phyloP scores from a whole-genome alignment of 202 grass and related monocot genomes.

The Cymbopogon flexuosus region DNA sequence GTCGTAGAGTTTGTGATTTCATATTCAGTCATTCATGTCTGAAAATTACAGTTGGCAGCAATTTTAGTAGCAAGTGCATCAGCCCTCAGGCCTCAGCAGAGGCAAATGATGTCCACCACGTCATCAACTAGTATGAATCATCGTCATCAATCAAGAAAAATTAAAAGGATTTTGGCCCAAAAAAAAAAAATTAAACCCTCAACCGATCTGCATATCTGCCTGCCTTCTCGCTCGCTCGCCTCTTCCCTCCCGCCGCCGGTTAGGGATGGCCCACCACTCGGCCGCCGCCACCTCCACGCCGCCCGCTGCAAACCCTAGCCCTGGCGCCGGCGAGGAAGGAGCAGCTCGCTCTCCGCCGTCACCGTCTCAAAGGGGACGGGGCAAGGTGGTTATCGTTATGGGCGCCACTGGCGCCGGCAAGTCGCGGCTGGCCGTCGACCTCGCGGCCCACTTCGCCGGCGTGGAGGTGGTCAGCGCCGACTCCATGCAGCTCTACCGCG shows the following conservation, averaged over 20 bases:
- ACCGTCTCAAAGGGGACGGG: neutral
- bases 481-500: constrained; percentile 88
- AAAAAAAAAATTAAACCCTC: neutral
- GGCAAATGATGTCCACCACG: too few species aligned
- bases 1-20: neutral
- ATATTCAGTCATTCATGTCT: neutral
- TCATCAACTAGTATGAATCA: neutral
- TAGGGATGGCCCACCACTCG: constrained; percentile 19
- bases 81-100: too few species aligned
- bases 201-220: neutral
- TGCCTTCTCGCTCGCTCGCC: too few species aligned
- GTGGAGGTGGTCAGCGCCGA: constrained; percentile 83
- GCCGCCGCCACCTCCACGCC: neutral
- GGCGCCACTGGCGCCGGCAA: constrained; percentile 91
- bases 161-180: neutral
- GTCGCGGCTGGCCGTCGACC: constrained; percentile 82
- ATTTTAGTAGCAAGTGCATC: too few species aligned
- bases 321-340: neutral
- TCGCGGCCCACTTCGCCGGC: constrained; percentile 54
- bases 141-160: neutral
- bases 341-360: neutral
- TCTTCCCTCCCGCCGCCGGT: neutral
- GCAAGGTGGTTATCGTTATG: constrained; percentile 79
- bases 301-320: constrained; percentile 28
- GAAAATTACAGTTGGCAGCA: neutral